phyloP scores from a whole-genome alignment of 768 basidiomycete species.

The Dentipellis sp. region DNA sequence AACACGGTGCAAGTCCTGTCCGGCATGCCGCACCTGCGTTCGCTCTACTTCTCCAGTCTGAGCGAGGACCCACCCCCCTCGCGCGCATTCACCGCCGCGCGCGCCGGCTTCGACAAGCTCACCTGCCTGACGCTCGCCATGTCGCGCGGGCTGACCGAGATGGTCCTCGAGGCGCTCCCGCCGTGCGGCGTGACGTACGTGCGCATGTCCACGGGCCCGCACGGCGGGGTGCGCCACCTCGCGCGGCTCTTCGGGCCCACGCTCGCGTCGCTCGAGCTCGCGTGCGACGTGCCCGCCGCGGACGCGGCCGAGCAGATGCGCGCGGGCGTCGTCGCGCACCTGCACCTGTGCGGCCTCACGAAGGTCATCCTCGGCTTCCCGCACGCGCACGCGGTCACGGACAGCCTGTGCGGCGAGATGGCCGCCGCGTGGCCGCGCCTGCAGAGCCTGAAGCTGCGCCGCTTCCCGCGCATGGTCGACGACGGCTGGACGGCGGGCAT shows the following conservation, averaged over 20 bases:
- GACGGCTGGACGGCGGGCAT: neutral
- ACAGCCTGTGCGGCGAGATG: neutral
- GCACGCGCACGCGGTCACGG: neutral
- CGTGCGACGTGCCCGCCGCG: neutral
- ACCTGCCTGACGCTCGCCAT: neutral
- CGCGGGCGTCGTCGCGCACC: slow-evolving; percentile 36
- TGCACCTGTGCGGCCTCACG: slow-evolving; percentile 16
- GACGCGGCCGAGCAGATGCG: slow-evolving; percentile 51
- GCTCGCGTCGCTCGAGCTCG: neutral
- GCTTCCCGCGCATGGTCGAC: neutral
- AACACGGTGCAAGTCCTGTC: neutral
- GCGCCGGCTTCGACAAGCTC: neutral
- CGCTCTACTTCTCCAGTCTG: neutral
- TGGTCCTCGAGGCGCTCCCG: slow-evolving; percentile 41
- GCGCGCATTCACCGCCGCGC: slow-evolving; percentile 12
- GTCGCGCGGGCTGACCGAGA: neutral
- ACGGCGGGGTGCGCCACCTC: neutral
- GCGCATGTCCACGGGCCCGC: neutral
- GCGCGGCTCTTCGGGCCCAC: neutral
- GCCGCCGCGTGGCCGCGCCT: neutral
- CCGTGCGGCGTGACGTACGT: slow-evolving; percentile 53
- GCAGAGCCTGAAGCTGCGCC: neutral
- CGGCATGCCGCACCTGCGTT: neutral
- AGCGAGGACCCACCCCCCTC: neutral
- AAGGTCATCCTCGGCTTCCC: neutral